A percentile compares a stretch with the other conserved stretches of the same genome.
These are phyloP conservation scores for Ajuga chamaepitys DNA, from an alignment of 257 asterid genomes.

Conservation along the genomic window DNA sequence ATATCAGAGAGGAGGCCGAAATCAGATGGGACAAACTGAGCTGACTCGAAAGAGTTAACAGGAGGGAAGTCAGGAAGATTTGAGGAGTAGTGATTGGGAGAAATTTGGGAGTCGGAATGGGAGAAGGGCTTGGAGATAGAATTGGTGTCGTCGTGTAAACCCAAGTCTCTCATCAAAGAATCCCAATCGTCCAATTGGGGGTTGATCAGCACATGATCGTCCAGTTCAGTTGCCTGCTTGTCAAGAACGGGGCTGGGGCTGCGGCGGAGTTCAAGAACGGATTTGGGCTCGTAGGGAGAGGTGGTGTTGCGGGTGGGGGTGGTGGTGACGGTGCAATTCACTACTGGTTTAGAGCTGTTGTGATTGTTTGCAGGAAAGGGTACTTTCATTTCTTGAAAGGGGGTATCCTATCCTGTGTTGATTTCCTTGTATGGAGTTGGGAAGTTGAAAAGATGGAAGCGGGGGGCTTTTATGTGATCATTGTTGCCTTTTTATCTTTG, in stretches of 20 bases:
- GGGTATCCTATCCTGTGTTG: neutral
- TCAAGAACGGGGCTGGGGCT: conserved; percentile 56
- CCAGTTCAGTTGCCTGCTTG: conserved; percentile 45
- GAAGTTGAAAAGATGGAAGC: conserved; percentile 7
- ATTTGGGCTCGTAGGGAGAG: conserved; percentile 61
- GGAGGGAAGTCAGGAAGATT: conserved; percentile 38
- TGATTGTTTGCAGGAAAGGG: conserved; percentile 54
- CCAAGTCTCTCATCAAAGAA: conserved; percentile 80
- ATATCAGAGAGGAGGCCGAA: conserved; percentile 41
- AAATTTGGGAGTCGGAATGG: conserved; percentile 7
- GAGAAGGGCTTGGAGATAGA: conserved; percentile 23
- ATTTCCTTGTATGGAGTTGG: neutral
- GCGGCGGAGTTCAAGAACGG: conserved; percentile 69
- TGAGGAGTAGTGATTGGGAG: conserved; percentile 24
- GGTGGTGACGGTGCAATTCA: neutral
- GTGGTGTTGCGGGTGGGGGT: conserved; percentile 1
- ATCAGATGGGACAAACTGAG: conserved; percentile 38
- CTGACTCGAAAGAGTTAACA: conserved; percentile 33
- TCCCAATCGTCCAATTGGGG: conserved; percentile 69
- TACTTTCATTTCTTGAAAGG: conserved; percentile 64
- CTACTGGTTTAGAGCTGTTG: conserved; percentile 27
- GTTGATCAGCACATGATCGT: conserved; percentile 58
- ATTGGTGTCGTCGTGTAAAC: conserved; percentile 49
- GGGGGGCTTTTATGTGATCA: conserved; percentile 39
- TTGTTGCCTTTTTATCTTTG: conserved; percentile 43